Conservation (phyloP, 805 yeast species). For the Candida khao-thaluensis region DNA sequence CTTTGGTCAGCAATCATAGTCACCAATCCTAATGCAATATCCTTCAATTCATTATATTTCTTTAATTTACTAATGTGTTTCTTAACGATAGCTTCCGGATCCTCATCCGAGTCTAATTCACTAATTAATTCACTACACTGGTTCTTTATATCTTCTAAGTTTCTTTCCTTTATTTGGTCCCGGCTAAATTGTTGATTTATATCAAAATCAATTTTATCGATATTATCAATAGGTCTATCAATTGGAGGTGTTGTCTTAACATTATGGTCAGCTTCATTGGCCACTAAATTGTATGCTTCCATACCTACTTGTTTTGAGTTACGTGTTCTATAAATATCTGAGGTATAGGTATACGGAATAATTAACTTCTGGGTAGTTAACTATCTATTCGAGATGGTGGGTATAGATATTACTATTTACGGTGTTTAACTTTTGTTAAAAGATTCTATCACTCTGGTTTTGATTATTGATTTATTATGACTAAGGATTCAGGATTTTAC, state of each 20-base stretch:
- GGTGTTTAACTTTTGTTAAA: no score
- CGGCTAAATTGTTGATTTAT: conserved; percentile 1
- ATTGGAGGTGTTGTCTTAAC: neutral
- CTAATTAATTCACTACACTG: conserved; percentile 32
- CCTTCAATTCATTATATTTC: conserved; percentile 62
- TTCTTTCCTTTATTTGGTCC: conserved; percentile 6
- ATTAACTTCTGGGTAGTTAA: no score
- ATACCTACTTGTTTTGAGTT: no score
- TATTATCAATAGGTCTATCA: neutral
- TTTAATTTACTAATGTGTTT: conserved; percentile 53
- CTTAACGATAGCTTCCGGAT: conserved; percentile 47
- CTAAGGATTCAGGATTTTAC: no score
- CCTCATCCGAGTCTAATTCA: conserved; percentile 32
- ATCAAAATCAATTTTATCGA: conserved; percentile 1
- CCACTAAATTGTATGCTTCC: neutral
- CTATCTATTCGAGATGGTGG: no score
- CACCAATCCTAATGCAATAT: conserved; percentile 55
- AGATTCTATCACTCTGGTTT: no score
- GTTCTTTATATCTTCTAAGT: conserved; percentile 30
- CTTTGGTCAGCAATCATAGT: conserved; percentile 62
- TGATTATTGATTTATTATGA: no score
- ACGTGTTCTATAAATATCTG: no score
- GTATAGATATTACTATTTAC: no score
- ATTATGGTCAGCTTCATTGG: neutral
- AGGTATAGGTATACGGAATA: no score